Conservation (phyloP, 352 stramenopile species). For the Pythium aristosporum region DNA sequence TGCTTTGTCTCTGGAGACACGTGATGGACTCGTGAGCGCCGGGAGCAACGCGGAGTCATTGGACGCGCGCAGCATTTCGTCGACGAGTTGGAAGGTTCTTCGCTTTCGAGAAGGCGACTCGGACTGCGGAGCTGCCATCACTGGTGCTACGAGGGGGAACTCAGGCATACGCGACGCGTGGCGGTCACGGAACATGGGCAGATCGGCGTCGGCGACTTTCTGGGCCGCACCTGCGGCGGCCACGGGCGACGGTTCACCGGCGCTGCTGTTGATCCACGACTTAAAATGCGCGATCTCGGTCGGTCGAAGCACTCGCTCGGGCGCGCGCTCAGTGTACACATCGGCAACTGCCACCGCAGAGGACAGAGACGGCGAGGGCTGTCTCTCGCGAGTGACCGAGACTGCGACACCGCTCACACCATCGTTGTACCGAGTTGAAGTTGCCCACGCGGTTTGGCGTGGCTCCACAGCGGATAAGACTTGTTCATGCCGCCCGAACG, state of each 20-base stretch:
- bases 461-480: neutral
- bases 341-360: neutral
- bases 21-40: slow-evolving; percentile 27
- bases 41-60: slow-evolving; percentile 33
- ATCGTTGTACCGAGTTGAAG: neutral
- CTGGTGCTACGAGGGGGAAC: slow-evolving; percentile 5
- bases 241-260: slow-evolving; percentile 35
- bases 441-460: neutral
- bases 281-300: slow-evolving; percentile 32
- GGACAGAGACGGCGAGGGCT: neutral
- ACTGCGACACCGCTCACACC: neutral
- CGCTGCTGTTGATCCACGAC: slow-evolving; percentile 43
- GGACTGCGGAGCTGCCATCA: neutral
- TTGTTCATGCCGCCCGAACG: neutral
- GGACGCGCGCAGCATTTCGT: slow-evolving; percentile 23
- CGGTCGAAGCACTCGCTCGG: neutral
- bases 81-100: slow-evolving; percentile 21
- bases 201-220: slow-evolving; percentile 34
- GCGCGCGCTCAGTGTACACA: slow-evolving; percentile 6
- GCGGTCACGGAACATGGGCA: slow-evolving; percentile 56
- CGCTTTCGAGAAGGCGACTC: slow-evolving; percentile 8
- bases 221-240: slow-evolving; percentile 46
- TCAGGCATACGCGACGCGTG: slow-evolving; percentile 23
- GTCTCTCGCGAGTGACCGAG: slow-evolving; percentile 1
- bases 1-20: slow-evolving; percentile 32